Percentiles rank a stretch among this genome's conserved stretches.
These are phyloP conservation scores for Tritrichomonas musculus DNA, from an alignment of 208 protist genomes.

Conservation along the genomic window DNA sequence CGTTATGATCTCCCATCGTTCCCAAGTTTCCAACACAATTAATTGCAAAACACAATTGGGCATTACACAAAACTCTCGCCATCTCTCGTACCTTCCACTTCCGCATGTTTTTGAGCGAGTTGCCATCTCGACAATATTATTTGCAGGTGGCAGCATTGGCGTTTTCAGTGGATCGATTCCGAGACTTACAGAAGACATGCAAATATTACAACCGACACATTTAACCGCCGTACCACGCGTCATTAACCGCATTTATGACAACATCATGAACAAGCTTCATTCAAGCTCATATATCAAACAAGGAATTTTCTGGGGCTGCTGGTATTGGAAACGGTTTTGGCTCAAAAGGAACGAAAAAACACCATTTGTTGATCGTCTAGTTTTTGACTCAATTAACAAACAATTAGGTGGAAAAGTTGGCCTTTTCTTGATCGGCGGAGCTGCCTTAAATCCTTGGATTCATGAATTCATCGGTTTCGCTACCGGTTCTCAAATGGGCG, in stretches of 20 bases:
- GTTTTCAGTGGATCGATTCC: background rate
- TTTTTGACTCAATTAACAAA: background rate
- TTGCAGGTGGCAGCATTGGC: background rate
- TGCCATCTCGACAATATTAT: background rate
- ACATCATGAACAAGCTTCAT: constrained; percentile 56
- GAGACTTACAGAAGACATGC: background rate
- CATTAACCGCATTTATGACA: constrained; percentile 57
- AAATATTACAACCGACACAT: background rate
- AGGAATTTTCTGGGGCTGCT: background rate
- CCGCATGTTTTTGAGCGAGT: constrained; percentile 67
- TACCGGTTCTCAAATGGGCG: background rate
- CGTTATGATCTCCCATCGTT: background rate
- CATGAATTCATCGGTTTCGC: background rate
- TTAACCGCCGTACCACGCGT: constrained; percentile 44
- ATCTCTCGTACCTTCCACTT: constrained; percentile 66
- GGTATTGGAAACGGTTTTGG: background rate
- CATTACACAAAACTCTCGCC: background rate
- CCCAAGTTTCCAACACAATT: background rate
- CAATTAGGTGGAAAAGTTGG: background rate
- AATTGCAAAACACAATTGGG: background rate
- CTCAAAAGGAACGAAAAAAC: background rate
- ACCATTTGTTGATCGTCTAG: background rate
- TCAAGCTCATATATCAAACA: background rate
- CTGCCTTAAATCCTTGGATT: background rate
- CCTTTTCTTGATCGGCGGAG: background rate